Percentiles rank a stretch among this genome's conserved stretches.
Evolutionary conservation across 2,329 filamentous ascomycete species (phyloP).

Genomic region (Cordyceps tenuipes): DNA sequence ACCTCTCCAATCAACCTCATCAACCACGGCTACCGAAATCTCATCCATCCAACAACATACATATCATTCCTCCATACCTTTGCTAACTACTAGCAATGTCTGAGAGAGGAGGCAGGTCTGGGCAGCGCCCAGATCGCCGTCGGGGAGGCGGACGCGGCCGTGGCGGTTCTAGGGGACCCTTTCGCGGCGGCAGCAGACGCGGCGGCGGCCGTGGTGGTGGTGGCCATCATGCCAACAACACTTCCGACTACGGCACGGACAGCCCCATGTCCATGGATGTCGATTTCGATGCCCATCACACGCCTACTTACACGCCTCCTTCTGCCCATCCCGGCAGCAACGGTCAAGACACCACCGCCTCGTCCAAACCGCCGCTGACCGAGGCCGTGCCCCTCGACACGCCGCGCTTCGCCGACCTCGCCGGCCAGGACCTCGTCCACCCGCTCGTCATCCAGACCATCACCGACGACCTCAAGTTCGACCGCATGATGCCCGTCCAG

Average conservation of each 20-base stretch:
- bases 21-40: not conserved
- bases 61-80: not conserved
- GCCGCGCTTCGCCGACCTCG: constrained; percentile 38
- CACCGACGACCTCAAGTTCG: constrained; percentile 39
- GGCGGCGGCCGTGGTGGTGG: constrained; percentile 3
- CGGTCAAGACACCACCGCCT: not conserved
- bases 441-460: constrained; percentile 40
- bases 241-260: not conserved
- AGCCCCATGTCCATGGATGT: constrained; percentile 5
- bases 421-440: constrained; percentile 33
- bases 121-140: constrained; percentile 1
- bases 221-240: not conserved
- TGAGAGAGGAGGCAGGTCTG: constrained; percentile 6
- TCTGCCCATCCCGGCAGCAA: not conserved
- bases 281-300: constrained; percentile 4
- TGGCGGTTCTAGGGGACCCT: not conserved
- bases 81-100: not conserved
- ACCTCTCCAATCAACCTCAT: not conserved
- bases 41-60: not conserved
- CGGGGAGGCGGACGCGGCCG: constrained; percentile 1
- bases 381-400: constrained; percentile 34
- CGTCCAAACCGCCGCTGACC: constrained; percentile 20
- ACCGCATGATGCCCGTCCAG: constrained; percentile 48
- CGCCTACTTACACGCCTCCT: not conserved
- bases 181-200: not conserved